phyloP scores from a whole-genome alignment of 805 yeast genomes.

The Middelhovenomyces tepae region DNA sequence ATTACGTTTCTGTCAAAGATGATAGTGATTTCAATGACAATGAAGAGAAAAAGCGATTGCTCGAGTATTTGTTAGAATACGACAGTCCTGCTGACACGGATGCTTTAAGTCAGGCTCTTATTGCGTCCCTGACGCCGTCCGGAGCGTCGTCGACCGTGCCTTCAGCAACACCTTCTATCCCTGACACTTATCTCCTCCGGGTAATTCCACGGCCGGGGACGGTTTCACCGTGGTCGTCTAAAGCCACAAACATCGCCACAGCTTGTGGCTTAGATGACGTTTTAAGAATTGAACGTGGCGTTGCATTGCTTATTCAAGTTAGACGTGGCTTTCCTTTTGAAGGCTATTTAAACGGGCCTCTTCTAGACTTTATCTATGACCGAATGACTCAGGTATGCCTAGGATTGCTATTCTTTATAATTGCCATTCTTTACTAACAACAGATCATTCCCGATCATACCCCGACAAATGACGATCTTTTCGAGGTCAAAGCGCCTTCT shows the following conservation, averaged over 20 bases:
- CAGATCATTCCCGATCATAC: slow-evolving; percentile 37
- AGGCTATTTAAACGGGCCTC: slow-evolving; percentile 45
- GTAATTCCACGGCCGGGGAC: slow-evolving; percentile 91
- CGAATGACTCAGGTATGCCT: slow-evolving; percentile 84
- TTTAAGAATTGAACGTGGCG: slow-evolving; percentile 86
- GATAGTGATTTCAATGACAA: slow-evolving; percentile 23
- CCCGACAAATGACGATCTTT: slow-evolving; percentile 64
- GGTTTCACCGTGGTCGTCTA: slow-evolving; percentile 98
- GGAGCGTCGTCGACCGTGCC: no score
- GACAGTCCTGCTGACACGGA: slow-evolving; percentile 59
- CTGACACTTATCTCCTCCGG: slow-evolving; percentile 49
- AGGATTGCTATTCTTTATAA: slow-evolving; percentile 15
- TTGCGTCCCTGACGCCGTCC: slow-evolving; percentile 25
- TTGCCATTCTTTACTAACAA: slow-evolving; percentile 1
- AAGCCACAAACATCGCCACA: slow-evolving; percentile 89
- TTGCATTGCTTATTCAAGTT: slow-evolving; percentile 62
- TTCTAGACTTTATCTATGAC: slow-evolving; percentile 71
- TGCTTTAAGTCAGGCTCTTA: slow-evolving; percentile 34
- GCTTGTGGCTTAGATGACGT: slow-evolving; percentile 77
- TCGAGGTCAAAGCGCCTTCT: slow-evolving; percentile 70
- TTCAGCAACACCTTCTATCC: no score
- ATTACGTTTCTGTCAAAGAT: slow-evolving; percentile 57
- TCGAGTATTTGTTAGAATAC: slow-evolving; percentile 61
- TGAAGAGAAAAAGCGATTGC: slow-evolving; percentile 28
- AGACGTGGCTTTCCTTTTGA: slow-evolving; percentile 62